These are phyloP conservation scores for Corylus americana DNA, from an alignment of 306 rosid species.

Conservation along the genomic window DNA sequence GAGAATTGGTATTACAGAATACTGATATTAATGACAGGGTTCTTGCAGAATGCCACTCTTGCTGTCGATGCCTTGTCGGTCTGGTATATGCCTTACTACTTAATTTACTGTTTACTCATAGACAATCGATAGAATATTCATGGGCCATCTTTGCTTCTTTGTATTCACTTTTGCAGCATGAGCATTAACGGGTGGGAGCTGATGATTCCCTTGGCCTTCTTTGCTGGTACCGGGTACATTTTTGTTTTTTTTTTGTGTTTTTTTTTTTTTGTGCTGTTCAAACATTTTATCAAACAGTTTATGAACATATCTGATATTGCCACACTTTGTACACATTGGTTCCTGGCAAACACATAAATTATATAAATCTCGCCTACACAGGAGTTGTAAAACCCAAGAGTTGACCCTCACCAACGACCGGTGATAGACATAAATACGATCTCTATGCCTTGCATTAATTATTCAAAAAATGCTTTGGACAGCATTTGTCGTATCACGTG, in stretches of 20 bases:
- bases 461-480: neutral
- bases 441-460: too few species aligned
- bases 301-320: too few species aligned
- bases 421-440: too few species aligned
- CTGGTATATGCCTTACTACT: conserved; percentile 39
- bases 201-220: conserved; percentile 79
- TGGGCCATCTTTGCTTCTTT: neutral
- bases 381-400: too few species aligned
- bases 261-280: too few species aligned
- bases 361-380: too few species aligned
- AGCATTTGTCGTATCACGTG: neutral
- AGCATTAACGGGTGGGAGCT: conserved; percentile 80
- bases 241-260: too few species aligned
- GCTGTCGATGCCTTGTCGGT: conserved; percentile 79
- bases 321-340: too few species aligned
- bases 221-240: conserved; percentile 69
- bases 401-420: too few species aligned
- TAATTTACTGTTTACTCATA: neutral
- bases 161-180: conserved; percentile 47
- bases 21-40: conserved; percentile 68
- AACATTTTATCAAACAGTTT: too few species aligned
- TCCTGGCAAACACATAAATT: too few species aligned
- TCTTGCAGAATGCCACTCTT: conserved; percentile 56
- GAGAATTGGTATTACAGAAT: conserved; percentile 84
- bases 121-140: too few species aligned